Base-by-base conservation (phyloP, 495 filamentous ascomycete species). In the Antarctomyces pellizariae region DNA sequence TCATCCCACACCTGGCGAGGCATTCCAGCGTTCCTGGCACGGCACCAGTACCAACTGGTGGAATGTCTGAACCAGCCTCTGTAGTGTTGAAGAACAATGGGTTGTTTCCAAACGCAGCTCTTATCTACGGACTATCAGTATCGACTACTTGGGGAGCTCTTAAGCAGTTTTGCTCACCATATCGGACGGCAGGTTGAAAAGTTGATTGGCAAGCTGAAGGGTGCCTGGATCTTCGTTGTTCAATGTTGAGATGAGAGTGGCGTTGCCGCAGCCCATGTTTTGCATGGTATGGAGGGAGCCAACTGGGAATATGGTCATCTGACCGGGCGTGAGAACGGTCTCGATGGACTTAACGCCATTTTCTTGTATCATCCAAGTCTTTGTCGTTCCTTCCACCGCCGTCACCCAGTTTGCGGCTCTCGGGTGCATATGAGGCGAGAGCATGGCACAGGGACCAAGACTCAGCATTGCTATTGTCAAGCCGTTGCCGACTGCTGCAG, bases 241-340 rank as follows among this genome's bases (percentile, higher is more conserved):
- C 27, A 52, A 36, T n/a, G 48, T 43, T 7, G 35, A 43, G 16
- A 50, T 34, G 15, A 53, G 42, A 13, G 42, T 40, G 3, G 48
- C 46, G 30, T 50, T 44, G 7, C 37, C 39, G 32, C 49, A 53
- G 23, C 42, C 50, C 12, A 48, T 52, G 34, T 63, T 61, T 35
- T 53, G 45, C 51, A 60, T 58, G 18, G 53, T 49, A 35, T 61
- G 56, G 18, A 61, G 45, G 29, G 45, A 53, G 3, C 39, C 56
- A 4, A 35, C 37, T 7, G 54, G 59, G 38, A 55, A 63, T 29
- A 60, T 47, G 1, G 57, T 63, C 40, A 59, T 47, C 39, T 48
- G 46, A 11, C 52, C 50, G 1, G 54, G 43, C 6, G 28, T 28
- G 7, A 62, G 40, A 7, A n/a, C n/a, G n/a, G 26, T 30, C 25